These are phyloP conservation scores for Oryza glumipatula DNA, from an alignment of 176 grass and related monocot genomes.

Conservation along the genomic window DNA sequence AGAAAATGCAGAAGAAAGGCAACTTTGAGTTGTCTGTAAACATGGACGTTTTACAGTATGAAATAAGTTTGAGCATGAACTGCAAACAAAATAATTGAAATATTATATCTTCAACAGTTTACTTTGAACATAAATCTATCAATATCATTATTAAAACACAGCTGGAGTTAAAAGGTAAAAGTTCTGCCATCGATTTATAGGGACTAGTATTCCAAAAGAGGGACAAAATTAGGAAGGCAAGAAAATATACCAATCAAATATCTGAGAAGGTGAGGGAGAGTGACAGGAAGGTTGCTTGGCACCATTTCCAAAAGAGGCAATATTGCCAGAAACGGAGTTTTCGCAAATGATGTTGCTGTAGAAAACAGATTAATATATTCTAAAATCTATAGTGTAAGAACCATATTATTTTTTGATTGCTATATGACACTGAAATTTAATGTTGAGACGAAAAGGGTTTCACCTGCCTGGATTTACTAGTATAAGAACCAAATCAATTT, in stretches of 20 bases:
- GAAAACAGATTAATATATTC: constrained; percentile 29
- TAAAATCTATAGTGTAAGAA: constrained; percentile 43
- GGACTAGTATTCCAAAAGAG: not conserved
- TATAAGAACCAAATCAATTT: constrained; percentile 52
- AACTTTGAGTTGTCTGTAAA: not conserved
- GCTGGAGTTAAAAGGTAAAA: not conserved
- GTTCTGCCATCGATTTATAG: not conserved
- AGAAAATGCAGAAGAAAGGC: constrained; percentile 1
- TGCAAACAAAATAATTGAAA: not conserved
- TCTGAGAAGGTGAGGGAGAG: constrained; percentile 71
- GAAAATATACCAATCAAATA: constrained; percentile 66
- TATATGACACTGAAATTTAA: constrained; percentile 44
- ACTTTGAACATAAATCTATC: not conserved
- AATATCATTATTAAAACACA: not conserved
- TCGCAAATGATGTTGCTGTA: constrained; percentile 83
- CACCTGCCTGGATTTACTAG: constrained; percentile 78
- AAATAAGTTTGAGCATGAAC: not conserved
- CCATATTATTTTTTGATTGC: constrained; percentile 50
- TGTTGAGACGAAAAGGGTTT: constrained; percentile 8
- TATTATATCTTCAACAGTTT: not conserved
- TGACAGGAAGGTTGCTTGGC: constrained; percentile 66
- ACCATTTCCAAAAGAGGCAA: constrained; percentile 75
- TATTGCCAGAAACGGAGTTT: constrained; percentile 58
- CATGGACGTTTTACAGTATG: not conserved
- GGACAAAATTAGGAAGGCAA: not conserved